Conservation (phyloP, 2,329 filamentous ascomycete genomes). For the Sodiomyces alkalinus region DNA sequence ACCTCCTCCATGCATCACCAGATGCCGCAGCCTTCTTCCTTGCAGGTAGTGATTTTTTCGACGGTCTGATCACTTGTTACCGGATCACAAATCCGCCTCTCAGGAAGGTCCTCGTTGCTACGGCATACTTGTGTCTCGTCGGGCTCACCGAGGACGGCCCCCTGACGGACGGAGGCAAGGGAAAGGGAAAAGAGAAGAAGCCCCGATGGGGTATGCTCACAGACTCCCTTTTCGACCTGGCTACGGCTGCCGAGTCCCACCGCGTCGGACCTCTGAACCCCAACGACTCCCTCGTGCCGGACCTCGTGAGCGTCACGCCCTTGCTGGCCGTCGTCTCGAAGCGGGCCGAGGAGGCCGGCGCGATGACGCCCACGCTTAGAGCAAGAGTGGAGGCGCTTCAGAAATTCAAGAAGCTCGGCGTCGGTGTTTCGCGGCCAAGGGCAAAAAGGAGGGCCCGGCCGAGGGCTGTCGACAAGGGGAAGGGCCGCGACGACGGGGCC, state of each 20-base stretch:
- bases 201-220: conserved; percentile 61
- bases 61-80: conserved; percentile 55
- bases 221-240: conserved; percentile 73
- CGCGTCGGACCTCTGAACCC: conserved; percentile 36
- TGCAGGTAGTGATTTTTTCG: conserved; percentile 76
- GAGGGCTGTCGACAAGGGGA: conserved; percentile 45
- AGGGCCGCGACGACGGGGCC: conserved; percentile 28
- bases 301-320: conserved; percentile 68
- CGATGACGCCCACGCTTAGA: conserved; percentile 38
- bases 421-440: conserved; percentile 31
- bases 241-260: conserved; percentile 52
- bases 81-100: conserved; percentile 46
- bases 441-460: conserved; percentile 31
- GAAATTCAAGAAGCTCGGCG: conserved; percentile 41
- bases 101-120: conserved; percentile 53
- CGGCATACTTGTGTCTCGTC: conserved; percentile 59
- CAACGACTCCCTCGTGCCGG: conserved; percentile 63
- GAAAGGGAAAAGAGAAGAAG: conserved; percentile 25
- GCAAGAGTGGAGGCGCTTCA: conserved; percentile 47
- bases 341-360: conserved; percentile 31
- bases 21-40: conserved; percentile 49
- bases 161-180: not conserved
- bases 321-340: conserved; percentile 49
- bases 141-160: conserved; percentile 42
- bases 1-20: conserved; percentile 46